Evolutionary conservation across 83 land plant genomes (phyloP).

Genomic region (Larix sibirica): DNA sequence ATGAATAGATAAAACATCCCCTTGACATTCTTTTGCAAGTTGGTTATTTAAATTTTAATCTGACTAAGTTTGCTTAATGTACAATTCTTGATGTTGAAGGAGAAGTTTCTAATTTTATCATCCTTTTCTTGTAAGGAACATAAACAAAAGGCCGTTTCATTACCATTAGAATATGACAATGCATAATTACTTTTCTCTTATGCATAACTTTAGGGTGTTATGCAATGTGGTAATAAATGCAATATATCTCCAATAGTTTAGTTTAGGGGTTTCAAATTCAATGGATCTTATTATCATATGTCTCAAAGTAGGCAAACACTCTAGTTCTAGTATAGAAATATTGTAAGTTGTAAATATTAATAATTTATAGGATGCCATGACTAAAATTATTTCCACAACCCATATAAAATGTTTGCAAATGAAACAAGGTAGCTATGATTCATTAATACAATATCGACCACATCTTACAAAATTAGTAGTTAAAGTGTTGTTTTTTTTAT

Average conservation of each 20-base stretch:
- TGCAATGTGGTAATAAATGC: neutral
- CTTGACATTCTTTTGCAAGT: no score
- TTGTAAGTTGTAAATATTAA: neutral
- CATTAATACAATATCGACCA: no score
- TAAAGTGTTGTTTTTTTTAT: no score
- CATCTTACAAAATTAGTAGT: no score
- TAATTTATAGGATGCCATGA: no score
- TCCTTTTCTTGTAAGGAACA: neutral
- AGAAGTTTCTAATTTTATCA: no score
- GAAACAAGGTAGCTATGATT: no score
- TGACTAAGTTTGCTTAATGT: no score
- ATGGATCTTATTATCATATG: neutral
- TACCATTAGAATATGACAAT: neutral
- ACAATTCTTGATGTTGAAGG: neutral
- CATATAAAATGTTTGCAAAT: no score
- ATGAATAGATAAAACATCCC: no score
- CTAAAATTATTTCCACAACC: no score
- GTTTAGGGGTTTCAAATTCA: neutral
- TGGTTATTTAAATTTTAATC: no score
- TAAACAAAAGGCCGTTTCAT: neutral
- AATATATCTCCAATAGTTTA: neutral
- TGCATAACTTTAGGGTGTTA: neutral
- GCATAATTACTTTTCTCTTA: neutral
- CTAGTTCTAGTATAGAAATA: neutral
- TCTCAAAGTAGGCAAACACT: neutral